Evolutionary conservation across 2,329 filamentous ascomycete species (phyloP).

Genomic region (Cordyceps fumosorosea): DNA sequence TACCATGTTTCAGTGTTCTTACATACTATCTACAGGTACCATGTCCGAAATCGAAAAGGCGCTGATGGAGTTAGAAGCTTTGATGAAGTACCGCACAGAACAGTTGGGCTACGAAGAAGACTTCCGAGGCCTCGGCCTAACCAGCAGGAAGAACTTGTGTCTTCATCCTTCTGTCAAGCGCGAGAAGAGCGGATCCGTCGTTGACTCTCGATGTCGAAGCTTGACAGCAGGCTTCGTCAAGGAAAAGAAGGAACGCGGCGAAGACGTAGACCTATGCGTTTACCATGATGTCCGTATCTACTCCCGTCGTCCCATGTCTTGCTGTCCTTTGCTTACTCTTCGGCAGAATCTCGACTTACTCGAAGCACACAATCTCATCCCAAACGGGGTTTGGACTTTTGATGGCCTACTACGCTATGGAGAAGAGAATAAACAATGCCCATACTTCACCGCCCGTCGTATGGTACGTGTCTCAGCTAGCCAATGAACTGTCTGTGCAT

Average conservation of each 20-base stretch:
- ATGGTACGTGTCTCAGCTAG: conserved; percentile 58
- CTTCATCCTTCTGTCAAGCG: conserved; percentile 92
- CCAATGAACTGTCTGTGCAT: neutral
- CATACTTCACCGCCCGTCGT: conserved; percentile 89
- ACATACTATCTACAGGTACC: conserved; percentile 50
- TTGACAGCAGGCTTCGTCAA: conserved; percentile 95
- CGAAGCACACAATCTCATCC: conserved; percentile 90
- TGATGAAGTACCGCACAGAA: conserved; percentile 92
- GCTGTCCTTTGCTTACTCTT: conserved; percentile 15
- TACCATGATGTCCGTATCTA: conserved; percentile 72
- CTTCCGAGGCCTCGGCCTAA: conserved; percentile 84
- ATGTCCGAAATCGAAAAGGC: conserved; percentile 99
- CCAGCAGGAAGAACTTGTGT: conserved; percentile 95
- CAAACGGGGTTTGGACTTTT: conserved; percentile 91
- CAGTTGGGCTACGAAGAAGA: conserved; percentile 89
- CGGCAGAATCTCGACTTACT: conserved; percentile 80
- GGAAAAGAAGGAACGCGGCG: conserved; percentile 92
- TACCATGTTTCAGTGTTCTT: neutral
- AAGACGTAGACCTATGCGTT: conserved; percentile 88
- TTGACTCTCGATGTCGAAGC: conserved; percentile 93
- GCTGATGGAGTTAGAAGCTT: conserved; percentile 76
- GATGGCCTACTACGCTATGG: conserved; percentile 85
- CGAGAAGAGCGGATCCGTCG: conserved; percentile 89
- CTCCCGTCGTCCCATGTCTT: neutral
- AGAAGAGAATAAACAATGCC: conserved; percentile 93